phyloP scores from a whole-genome alignment of 495 filamentous ascomycete species.

The Paragyromitra xinjiangensis region DNA sequence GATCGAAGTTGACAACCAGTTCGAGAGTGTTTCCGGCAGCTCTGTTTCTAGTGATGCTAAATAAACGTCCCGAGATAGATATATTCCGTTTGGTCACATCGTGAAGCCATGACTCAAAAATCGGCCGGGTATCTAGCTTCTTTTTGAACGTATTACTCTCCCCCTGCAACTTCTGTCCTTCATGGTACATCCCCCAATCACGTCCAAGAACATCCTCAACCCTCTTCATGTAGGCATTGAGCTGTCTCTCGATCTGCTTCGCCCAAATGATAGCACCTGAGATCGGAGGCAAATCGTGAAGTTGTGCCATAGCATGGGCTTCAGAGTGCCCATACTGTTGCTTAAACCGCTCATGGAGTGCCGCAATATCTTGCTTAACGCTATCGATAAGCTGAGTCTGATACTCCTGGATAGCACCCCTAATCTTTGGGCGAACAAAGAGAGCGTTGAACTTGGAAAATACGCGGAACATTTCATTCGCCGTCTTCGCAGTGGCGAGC shows the following conservation, averaged over 20 bases:
- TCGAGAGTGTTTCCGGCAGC: conserved; percentile 85
- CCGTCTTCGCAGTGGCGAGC: conserved; percentile 90
- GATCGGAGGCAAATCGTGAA: conserved; percentile 92
- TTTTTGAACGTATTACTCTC: conserved; percentile 92
- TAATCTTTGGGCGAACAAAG: conserved; percentile 95
- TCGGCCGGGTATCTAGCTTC: conserved; percentile 90
- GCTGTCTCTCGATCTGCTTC: conserved; percentile 92
- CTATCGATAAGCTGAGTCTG: conserved; percentile 96
- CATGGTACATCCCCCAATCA: conserved; percentile 91
- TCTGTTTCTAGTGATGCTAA: conserved; percentile 85
- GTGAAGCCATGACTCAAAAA: conserved; percentile 93
- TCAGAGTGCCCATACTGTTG: conserved; percentile 98
- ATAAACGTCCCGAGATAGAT: conserved; percentile 88
- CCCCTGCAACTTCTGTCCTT: conserved; percentile 89
- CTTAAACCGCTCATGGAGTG: conserved; percentile 95
- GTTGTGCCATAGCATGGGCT: conserved; percentile 95
- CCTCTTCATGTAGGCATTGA: conserved; percentile 95
- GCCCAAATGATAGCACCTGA: conserved; percentile 98
- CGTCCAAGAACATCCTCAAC: conserved; percentile 93
- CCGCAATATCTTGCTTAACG: conserved; percentile 92
- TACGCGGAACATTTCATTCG: conserved; percentile 99
- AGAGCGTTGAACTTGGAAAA: conserved; percentile 99
- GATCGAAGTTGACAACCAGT: conserved; percentile 93
- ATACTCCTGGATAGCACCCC: conserved; percentile 96
- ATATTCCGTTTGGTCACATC: conserved; percentile 87